phyloP scores from a whole-genome alignment of 441 rosid genomes.

The Isatis lusitanica region DNA sequence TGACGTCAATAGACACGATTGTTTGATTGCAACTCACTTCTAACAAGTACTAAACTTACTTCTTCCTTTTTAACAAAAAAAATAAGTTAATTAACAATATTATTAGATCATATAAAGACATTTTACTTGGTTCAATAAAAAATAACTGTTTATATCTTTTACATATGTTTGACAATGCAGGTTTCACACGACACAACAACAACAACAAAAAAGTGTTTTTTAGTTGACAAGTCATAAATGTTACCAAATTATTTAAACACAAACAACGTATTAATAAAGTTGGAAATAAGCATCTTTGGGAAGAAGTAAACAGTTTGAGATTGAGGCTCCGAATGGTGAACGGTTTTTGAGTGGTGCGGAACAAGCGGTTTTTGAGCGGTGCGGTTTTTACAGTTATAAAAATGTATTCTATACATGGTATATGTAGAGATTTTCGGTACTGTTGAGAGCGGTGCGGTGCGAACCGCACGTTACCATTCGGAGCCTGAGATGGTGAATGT shows the following conservation, averaged over 20 bases:
- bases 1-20: constrained; percentile 30
- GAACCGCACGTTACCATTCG: too few relatives aligned
- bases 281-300: neutral
- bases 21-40: neutral
- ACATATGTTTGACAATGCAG: neutral
- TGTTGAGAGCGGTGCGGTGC: too few relatives aligned
- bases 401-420: too few relatives aligned
- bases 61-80: too few relatives aligned
- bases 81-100: neutral
- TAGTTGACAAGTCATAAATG: neutral
- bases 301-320: neutral
- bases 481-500: constrained; percentile 6
- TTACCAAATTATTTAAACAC: neutral
- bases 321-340: too few relatives aligned
- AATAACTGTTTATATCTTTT: neutral
- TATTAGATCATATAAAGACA: neutral
- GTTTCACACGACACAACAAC: neutral
- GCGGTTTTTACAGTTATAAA: too few relatives aligned
- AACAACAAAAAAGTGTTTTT: neutral
- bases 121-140: neutral
- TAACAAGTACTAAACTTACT: neutral
- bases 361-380: too few relatives aligned
- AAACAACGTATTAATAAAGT: neutral
- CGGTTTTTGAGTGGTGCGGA: too few relatives aligned
- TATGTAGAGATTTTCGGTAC: too few relatives aligned